Evolutionary conservation across 257 asterid species (phyloP).

Genomic region (Ehretia macrophylla): DNA sequence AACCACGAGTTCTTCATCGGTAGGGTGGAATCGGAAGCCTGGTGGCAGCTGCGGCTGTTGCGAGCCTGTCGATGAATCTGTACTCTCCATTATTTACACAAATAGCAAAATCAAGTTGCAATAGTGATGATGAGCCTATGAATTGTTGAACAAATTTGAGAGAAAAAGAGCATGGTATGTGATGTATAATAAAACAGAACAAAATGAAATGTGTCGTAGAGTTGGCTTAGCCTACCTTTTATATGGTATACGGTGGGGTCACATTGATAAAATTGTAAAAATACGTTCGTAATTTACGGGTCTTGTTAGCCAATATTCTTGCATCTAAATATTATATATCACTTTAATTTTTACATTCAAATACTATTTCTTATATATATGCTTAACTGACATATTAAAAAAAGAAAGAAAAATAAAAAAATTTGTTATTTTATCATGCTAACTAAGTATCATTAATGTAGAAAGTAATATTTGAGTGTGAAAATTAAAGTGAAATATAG

Average conservation of each 20-base stretch:
- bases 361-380: too few species aligned
- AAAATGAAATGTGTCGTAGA: constrained; percentile 11
- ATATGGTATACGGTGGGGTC: constrained; percentile 19
- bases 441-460: too few species aligned
- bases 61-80: constrained; percentile 36
- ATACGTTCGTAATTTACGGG: background rate
- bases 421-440: too few species aligned
- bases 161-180: constrained; percentile 7
- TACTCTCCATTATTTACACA: constrained; percentile 26
- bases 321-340: too few species aligned
- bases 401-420: too few species aligned
- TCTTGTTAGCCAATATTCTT: background rate
- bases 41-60: constrained; percentile 52
- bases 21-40: constrained; percentile 56
- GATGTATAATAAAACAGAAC: constrained; percentile 10
- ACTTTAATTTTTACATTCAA: too few species aligned
- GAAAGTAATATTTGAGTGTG: too few species aligned
- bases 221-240: constrained; percentile 19
- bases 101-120: background rate
- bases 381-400: too few species aligned
- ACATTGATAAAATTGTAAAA: constrained; percentile 6
- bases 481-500: too few species aligned
- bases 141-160: constrained; percentile 1
- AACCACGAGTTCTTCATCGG: constrained; percentile 50
- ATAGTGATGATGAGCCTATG: background rate